Percentiles rank a stretch among this genome's conserved stretches.
Evolutionary conservation across 139 green algal genomes (phyloP).

Genomic region (Ostreobium quekettii): DNA sequence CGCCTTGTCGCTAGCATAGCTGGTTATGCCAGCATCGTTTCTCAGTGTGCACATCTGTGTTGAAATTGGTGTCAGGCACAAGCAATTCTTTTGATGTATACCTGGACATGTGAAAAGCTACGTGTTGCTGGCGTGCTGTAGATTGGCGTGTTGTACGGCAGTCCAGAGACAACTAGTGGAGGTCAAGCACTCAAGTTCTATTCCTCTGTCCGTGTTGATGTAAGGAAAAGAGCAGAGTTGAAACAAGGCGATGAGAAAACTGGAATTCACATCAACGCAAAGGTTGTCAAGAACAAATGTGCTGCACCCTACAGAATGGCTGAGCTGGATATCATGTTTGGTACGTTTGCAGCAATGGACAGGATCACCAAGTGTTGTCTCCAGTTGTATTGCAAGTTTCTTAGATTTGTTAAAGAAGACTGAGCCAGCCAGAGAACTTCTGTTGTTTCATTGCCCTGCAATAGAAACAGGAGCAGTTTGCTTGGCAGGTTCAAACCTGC

Average conservation of each 20-base stretch:
- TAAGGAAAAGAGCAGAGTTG: constrained; percentile 61
- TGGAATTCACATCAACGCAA: constrained; percentile 58
- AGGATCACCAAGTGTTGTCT: too few species aligned
- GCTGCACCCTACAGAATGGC: constrained; percentile 60
- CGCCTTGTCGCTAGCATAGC: too few species aligned
- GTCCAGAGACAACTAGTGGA: constrained; percentile 82
- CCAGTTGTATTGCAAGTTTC: too few species aligned
- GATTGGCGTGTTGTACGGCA: constrained; percentile 85
- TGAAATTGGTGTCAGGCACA: too few species aligned
- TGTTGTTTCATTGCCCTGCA: too few species aligned
- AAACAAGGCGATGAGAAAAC: constrained; percentile 32
- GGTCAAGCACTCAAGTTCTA: constrained; percentile 95
- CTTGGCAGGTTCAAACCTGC: too few species aligned
- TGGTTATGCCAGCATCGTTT: too few species aligned
- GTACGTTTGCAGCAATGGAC: constrained; percentile 1
- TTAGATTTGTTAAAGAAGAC: too few species aligned
- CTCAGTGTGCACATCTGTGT: too few species aligned
- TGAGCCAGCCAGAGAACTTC: too few species aligned
- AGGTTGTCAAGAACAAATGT: constrained; percentile 94
- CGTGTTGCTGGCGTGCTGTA: constrained; percentile 4
- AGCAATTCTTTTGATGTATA: too few species aligned
- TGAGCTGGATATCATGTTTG: constrained; percentile 89
- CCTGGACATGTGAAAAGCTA: not conserved
- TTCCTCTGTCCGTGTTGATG: constrained; percentile 48
- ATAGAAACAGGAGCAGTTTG: too few species aligned